These are phyloP conservation scores for Oryza glaberrima DNA, from an alignment of 176 grass and related monocot genomes.

Conservation along the genomic window DNA sequence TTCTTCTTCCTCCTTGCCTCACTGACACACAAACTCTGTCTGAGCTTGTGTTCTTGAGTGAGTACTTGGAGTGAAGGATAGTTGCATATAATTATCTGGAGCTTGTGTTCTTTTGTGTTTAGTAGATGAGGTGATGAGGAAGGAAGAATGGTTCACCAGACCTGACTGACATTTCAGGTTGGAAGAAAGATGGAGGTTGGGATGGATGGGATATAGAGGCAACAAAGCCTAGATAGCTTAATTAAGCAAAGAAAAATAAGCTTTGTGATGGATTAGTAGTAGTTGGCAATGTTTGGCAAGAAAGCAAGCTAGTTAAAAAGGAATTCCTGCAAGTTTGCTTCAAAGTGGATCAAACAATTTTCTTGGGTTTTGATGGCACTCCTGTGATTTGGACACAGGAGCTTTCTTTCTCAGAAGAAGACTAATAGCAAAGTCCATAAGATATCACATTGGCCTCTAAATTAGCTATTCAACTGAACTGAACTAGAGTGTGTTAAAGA, in stretches of 20 bases:
- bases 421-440: neutral
- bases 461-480: neutral
- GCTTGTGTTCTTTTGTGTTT: neutral
- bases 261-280: slow-evolving; percentile 45
- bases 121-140: slow-evolving; percentile 27
- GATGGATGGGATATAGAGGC: slow-evolving; percentile 36
- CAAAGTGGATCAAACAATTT: slow-evolving; percentile 42
- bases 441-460: neutral
- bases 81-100: neutral
- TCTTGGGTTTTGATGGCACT: slow-evolving; percentile 50
- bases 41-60: neutral
- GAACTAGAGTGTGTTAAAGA: neutral
- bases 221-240: neutral
- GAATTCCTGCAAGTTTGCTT: slow-evolving; percentile 45
- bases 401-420: neutral
- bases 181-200: slow-evolving; percentile 32
- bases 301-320: slow-evolving; percentile 50
- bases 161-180: slow-evolving; percentile 40
- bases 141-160: slow-evolving; percentile 1
- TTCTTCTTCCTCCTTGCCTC: too few relatives aligned
- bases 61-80: slow-evolving; percentile 12
- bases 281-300: slow-evolving; percentile 52
- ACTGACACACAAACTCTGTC: neutral
- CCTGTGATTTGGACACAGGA: slow-evolving; percentile 51
- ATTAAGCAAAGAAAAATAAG: slow-evolving; percentile 50